Evolutionary conservation across 169 alveolate genomes (phyloP).

Genomic region (Perkinsus marinus): DNA sequence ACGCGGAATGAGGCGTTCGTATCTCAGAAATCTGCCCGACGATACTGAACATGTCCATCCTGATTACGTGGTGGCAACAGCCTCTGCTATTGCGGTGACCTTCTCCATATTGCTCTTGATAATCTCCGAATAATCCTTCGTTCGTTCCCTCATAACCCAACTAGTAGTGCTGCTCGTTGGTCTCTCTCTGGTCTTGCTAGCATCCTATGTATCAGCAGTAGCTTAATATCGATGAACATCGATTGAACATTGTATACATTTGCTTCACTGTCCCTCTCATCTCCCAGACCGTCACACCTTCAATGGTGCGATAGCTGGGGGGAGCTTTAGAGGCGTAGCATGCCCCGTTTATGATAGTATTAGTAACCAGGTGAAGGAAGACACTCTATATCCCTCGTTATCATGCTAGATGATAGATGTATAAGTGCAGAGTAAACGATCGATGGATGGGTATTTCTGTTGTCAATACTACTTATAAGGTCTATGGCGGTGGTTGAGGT

Average conservation of each 20-base stretch:
- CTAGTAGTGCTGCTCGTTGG: background rate
- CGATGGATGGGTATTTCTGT: too few species aligned
- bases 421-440: too few species aligned
- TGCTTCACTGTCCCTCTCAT: background rate
- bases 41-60: background rate
- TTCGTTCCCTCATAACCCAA: background rate
- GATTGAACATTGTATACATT: background rate
- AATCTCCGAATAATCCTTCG: background rate
- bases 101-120: background rate
- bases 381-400: too few species aligned
- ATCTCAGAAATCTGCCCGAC: background rate
- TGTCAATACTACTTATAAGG: too few species aligned
- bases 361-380: too few species aligned
- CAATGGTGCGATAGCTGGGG: background rate
- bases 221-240: background rate
- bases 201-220: background rate
- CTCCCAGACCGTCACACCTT: background rate
- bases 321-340: too few species aligned
- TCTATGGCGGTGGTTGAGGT: too few species aligned
- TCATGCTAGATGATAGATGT: too few species aligned
- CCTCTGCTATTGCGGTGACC: background rate
- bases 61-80: background rate
- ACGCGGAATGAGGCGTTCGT: background rate
- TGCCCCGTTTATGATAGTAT: too few species aligned
- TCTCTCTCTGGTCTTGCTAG: too few species aligned